Base-by-base conservation (phyloP, 257 asterid genomes). In the Solanum clarkiae region DNA sequence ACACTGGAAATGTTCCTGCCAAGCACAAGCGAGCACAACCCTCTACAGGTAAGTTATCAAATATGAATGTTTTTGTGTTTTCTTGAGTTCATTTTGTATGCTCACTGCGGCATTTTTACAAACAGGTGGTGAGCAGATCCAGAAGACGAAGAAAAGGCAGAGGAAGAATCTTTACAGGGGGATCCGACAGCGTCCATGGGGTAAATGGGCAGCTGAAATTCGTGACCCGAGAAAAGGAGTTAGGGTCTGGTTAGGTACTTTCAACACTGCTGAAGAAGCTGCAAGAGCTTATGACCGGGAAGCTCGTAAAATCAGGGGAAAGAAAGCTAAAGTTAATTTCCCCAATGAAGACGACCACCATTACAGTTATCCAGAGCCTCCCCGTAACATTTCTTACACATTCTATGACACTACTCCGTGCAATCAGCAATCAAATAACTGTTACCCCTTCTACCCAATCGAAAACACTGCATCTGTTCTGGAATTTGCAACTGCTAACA, bases 151-250 rank as follows among this genome's bases (percentile, higher is more conserved):
- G 80, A 90, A 90, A 88, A 90, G 88, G 86, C 94, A 90, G 92
- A 91, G 97, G 92, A 95, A 92, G 62, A 95, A 90, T 66, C 81
- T 92, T 5, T 95, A 94, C 91, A 89, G 98, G 45, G 99, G 99
- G 56, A 94, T 95, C 44, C 86, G 99, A 91, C 99, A 92, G 88
- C 87, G 99, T 56, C 98, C 98, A 0, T 94, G 97, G 99, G 99
- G 99, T 3, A 95, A 95, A 92, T 95, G 98, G 98, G 99, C 99
- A 1, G 98, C 99, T 8, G 99, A 95, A 85, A 95, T 95, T 83
- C 97, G 99, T 6, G 98, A 95, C 86, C 99, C 99, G n/a, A 87
- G 93, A 57, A 95, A 95, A 89, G 99, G 99, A 26, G 97, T 92
- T 44, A 89, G 99, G 77, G 97, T 95, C 44, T 95, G 99, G 99